These are phyloP conservation scores for Ophiognomonia clavigignenti-juglandacearum DNA, from an alignment of 2,329 filamentous ascomycete species.

Conservation along the genomic window DNA sequence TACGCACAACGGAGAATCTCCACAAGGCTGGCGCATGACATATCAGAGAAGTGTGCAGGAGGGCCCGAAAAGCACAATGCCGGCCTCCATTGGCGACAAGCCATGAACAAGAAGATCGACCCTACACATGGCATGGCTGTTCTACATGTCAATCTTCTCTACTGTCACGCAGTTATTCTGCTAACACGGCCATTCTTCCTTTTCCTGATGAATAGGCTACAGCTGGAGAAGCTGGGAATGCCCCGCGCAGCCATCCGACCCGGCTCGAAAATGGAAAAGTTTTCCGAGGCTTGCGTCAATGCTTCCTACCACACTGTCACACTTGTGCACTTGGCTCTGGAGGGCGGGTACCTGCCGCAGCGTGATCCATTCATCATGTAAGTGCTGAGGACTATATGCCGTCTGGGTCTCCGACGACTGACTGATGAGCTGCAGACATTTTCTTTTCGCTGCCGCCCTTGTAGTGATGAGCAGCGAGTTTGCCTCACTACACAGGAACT, in stretches of 20 bases:
- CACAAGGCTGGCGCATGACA: constrained; percentile 50
- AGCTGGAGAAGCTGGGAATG: constrained; percentile 26
- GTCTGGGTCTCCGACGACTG: neutral
- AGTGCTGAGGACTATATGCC: constrained; percentile 22
- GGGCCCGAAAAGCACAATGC: constrained; percentile 46
- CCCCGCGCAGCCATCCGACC: constrained; percentile 24
- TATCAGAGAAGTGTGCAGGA: constrained; percentile 46
- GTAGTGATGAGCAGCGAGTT: constrained; percentile 55
- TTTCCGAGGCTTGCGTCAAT: constrained; percentile 47
- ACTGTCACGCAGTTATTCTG: constrained; percentile 58
- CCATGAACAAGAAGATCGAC: constrained; percentile 33
- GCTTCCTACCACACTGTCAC: constrained; percentile 46
- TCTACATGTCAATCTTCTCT: constrained; percentile 58
- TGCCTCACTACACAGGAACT: constrained; percentile 41
- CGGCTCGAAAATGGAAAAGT: constrained; percentile 35
- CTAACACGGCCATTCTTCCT: constrained; percentile 62
- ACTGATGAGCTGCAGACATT: constrained; percentile 39
- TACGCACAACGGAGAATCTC: constrained; percentile 58
- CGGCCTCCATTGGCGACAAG: constrained; percentile 45
- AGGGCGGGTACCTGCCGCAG: constrained; percentile 40
- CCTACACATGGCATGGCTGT: constrained; percentile 52
- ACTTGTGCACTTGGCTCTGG: constrained; percentile 39
- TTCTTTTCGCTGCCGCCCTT: constrained; percentile 50
- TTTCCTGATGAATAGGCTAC: constrained; percentile 44
- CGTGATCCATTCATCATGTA: constrained; percentile 55